Evolutionary conservation across 139 green algal genomes (phyloP).

Genomic region (Chlorella sp.): DNA sequence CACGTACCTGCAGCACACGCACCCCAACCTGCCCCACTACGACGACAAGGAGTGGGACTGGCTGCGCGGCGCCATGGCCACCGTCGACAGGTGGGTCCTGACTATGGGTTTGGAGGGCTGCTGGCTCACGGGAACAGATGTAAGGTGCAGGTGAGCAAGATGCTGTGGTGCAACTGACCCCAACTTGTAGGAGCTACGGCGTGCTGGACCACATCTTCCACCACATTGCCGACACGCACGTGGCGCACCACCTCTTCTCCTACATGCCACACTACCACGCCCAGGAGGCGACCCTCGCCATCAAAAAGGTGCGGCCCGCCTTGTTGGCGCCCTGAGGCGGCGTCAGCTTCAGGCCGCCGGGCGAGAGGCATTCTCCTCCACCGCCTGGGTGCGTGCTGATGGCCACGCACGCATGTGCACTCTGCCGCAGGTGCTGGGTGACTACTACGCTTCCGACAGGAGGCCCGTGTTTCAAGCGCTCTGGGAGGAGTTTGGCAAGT

Average conservation of each 20-base stretch:
- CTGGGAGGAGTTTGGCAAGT: conserved; percentile 55
- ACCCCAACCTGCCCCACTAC: conserved; percentile 81
- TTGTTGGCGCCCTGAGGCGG: neutral
- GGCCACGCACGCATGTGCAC: neutral
- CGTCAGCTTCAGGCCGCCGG: neutral
- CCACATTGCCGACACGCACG: conserved; percentile 90
- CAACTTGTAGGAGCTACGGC: conserved; percentile 61
- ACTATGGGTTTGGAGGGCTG: neutral
- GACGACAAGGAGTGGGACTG: conserved; percentile 80
- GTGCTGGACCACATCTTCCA: conserved; percentile 73
- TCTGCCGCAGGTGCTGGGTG: conserved; percentile 48
- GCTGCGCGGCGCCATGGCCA: conserved; percentile 81
- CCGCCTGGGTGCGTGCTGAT: neutral
- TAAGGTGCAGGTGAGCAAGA: neutral
- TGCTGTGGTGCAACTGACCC: neutral
- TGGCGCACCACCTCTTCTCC: conserved; percentile 90
- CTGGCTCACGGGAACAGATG: neutral
- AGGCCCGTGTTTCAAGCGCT: conserved; percentile 57
- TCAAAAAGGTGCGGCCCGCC: conserved; percentile 37
- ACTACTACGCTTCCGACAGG: conserved; percentile 68
- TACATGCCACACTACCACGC: conserved; percentile 91
- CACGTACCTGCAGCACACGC: conserved; percentile 86
- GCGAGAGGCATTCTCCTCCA: neutral
- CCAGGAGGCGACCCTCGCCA: conserved; percentile 69
- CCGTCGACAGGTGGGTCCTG: conserved; percentile 61